Evolutionary conservation across 2,329 filamentous ascomycete species (phyloP).

Genomic region (Grosmannia huntii): DNA sequence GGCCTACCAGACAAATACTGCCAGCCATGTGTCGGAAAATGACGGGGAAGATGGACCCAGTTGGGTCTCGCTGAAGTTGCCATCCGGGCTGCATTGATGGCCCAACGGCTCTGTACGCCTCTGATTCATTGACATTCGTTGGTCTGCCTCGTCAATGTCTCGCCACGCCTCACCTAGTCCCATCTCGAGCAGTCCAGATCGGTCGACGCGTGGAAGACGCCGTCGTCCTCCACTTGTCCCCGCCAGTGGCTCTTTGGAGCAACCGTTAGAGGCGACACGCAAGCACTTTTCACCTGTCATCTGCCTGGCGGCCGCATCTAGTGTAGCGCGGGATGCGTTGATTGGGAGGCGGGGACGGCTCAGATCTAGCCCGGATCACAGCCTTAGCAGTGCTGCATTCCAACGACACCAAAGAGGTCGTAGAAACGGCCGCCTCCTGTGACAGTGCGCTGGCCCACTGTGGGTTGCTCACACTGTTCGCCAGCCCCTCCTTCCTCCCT

Average conservation of each 20-base stretch:
- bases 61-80: too few species aligned
- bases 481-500: not conserved
- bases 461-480: too few species aligned
- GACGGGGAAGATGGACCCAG: too few species aligned
- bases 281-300: not conserved
- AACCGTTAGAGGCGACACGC: not conserved
- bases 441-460: too few species aligned
- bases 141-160: not conserved
- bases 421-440: not conserved
- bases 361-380: not conserved
- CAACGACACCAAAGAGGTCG: not conserved
- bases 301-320: not conserved
- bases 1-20: conserved; percentile 10
- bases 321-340: not conserved
- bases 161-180: not conserved
- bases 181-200: not conserved
- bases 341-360: not conserved
- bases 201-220: not conserved
- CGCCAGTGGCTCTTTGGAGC: too few species aligned
- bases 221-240: not conserved
- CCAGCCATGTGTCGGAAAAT: not conserved
- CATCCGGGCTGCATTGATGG: too few species aligned
- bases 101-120: too few species aligned
- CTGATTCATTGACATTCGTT: too few species aligned
- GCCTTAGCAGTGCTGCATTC: not conserved